phyloP scores from a whole-genome alignment of 768 basidiomycete species.

The Tubosaeta sp. region DNA sequence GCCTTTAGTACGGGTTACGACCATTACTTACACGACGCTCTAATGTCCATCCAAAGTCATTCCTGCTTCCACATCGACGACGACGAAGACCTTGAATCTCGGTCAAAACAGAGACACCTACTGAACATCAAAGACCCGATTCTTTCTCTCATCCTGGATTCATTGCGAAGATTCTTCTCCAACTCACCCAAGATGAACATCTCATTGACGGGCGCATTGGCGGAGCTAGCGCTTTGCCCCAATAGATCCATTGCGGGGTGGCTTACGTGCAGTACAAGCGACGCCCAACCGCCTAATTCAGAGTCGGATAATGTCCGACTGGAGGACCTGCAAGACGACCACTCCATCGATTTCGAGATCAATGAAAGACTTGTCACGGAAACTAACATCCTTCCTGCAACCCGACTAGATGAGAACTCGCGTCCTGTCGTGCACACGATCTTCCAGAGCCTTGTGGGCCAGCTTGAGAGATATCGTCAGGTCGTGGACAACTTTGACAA shows the following conservation, averaged over 20 bases:
- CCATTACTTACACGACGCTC: conserved; percentile 75
- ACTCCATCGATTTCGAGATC: conserved; percentile 74
- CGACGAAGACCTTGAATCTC: conserved; percentile 37
- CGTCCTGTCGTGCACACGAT: conserved; percentile 80
- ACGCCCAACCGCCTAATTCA: conserved; percentile 25
- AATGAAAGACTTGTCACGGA: conserved; percentile 60
- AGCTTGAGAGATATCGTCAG: conserved; percentile 77
- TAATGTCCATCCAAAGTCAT: conserved; percentile 63
- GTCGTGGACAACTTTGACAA: conserved; percentile 77
- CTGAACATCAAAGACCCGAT: conserved; percentile 77
- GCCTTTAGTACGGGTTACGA: conserved; percentile 83
- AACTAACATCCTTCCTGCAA: conserved; percentile 56
- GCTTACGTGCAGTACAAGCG: conserved; percentile 64
- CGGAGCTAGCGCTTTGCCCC: conserved; percentile 80
- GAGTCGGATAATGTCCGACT: conserved; percentile 6
- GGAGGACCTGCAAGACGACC: conserved; percentile 67
- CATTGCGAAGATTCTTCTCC: conserved; percentile 73
- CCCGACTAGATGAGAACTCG: conserved; percentile 64
- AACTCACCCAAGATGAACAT: conserved; percentile 87
- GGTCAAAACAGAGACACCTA: conserved; percentile 58
- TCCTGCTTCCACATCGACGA: conserved; percentile 48
- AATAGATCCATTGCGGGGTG: conserved; percentile 84
- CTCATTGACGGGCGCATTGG: conserved; percentile 77
- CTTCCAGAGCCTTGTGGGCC: conserved; percentile 73
- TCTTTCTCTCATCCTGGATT: conserved; percentile 64